Percentiles rank a stretch among this genome's conserved stretches.
phyloP scores from a whole-genome alignment of 2,329 filamentous ascomycete genomes.

The Pestalotiopsis sp. region DNA sequence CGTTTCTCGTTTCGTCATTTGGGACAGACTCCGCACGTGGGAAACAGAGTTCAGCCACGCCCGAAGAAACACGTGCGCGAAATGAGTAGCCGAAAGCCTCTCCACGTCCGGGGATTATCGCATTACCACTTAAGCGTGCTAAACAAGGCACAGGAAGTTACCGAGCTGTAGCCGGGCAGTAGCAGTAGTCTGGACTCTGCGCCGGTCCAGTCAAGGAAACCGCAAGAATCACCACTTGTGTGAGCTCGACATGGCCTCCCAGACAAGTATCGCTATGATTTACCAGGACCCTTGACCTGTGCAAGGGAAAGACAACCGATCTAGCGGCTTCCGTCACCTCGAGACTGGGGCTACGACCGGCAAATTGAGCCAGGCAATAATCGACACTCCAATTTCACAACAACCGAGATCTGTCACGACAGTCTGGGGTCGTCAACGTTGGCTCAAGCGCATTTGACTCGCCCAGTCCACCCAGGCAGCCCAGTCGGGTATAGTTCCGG shows the following conservation, averaged over 20 bases:
- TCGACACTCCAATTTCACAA: slow-evolving; percentile 10
- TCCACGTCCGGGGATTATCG: neutral
- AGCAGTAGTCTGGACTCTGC: neutral
- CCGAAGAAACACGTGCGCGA: slow-evolving; percentile 2
- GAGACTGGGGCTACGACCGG: slow-evolving; percentile 4
- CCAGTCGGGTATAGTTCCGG: slow-evolving; percentile 1
- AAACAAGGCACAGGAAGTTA: neutral
- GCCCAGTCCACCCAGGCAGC: neutral
- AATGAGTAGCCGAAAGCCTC: neutral
- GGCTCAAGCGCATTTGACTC: slow-evolving; percentile 9
- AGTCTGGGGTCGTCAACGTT: slow-evolving; percentile 1
- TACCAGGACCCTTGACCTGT: neutral
- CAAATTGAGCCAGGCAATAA: slow-evolving; percentile 9
- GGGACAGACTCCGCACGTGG: neutral
- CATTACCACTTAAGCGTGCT: neutral
- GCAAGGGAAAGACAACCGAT: neutral
- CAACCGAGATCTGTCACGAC: slow-evolving; percentile 11
- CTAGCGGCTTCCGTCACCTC: slow-evolving; percentile 4
- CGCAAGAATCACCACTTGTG: neutral
- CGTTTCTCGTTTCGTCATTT: neutral
- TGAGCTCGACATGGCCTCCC: neutral
- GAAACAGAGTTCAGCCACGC: slow-evolving; percentile 2
- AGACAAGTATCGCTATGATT: neutral
- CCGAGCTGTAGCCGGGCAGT: neutral
- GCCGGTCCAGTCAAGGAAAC: neutral